These are phyloP conservation scores for Artemisia annua DNA, from an alignment of 129 eudicot species.

Conservation along the genomic window DNA sequence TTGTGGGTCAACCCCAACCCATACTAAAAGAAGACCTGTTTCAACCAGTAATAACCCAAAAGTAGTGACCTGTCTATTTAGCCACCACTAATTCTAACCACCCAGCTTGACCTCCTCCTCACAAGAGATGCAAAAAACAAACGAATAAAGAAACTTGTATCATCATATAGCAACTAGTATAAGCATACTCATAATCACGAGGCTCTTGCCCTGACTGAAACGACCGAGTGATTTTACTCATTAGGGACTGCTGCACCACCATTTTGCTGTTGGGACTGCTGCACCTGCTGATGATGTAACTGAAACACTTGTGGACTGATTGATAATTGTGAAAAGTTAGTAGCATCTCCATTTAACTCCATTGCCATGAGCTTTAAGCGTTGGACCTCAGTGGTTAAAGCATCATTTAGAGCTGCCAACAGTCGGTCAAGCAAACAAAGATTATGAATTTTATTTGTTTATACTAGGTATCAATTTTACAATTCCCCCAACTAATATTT, in stretches of 20 bases:
- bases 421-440: not conserved
- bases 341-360: conserved; percentile 22
- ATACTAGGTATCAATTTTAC: not conserved
- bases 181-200: not conserved
- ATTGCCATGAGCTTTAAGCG: conserved; percentile 25
- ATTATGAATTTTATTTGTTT: not conserved
- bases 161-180: not conserved
- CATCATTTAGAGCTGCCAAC: conserved; percentile 29
- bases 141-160: conserved; percentile 24
- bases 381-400: conserved; percentile 24
- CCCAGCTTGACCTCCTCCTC: conserved; percentile 3
- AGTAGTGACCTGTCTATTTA: not conserved
- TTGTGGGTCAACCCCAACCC: not conserved
- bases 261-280: conserved; percentile 26
- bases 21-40: conserved; percentile 6
- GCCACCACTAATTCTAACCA: conserved; percentile 1
- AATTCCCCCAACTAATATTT: too few species aligned
- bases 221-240: conserved; percentile 3
- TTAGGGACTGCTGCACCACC: conserved; percentile 10
- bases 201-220: not conserved
- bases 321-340: conserved; percentile 23
- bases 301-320: conserved; percentile 28
- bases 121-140: conserved; percentile 29
- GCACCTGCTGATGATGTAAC: conserved; percentile 23
- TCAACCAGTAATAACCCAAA: not conserved